Percentiles rank a stretch among this genome's conserved stretches.
phyloP scores from a whole-genome alignment of 2,329 filamentous ascomycete species.

The Ophiosphaerella korrae region DNA sequence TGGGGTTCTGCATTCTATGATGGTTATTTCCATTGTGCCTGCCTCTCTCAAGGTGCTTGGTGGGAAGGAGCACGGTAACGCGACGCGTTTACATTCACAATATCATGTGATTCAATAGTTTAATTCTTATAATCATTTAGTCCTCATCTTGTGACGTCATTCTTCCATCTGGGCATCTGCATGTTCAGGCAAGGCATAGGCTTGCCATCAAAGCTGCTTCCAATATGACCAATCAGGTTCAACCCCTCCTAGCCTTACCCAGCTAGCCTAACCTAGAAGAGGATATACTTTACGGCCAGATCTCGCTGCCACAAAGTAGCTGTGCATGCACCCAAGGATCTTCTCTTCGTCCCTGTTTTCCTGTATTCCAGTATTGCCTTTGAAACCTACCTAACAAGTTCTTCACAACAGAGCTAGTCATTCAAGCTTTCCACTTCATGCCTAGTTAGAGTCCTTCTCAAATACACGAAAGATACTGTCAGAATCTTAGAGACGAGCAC shows the following conservation, averaged over 20 bases:
- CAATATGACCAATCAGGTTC: conserved; percentile 29
- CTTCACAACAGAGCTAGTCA: no score
- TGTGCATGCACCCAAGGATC: background rate
- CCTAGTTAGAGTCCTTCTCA: no score
- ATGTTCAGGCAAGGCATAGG: background rate
- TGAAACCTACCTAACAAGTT: no score
- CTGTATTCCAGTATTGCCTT: no score
- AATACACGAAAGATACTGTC: no score
- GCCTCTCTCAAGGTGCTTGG: conserved; percentile 9
- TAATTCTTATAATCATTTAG: no score
- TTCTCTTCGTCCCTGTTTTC: background rate
- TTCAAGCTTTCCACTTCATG: no score
- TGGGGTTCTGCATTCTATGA: background rate
- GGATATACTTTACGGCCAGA: no score
- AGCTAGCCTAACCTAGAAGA: background rate
- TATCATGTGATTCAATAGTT: conserved; percentile 17
- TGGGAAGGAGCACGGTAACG: conserved; percentile 17
- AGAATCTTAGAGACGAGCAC: no score
- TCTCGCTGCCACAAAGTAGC: background rate
- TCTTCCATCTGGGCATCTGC: no score
- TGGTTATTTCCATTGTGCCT: conserved; percentile 24
- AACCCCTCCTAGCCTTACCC: background rate
- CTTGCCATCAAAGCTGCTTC: conserved; percentile 14
- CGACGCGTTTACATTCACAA: conserved; percentile 12
- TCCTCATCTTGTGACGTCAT: no score